Percentiles rank a stretch among this genome's conserved stretches.
These are phyloP conservation scores for Metschnikowia vanudenii DNA, from an alignment of 805 yeast genomes.

Conservation along the genomic window DNA sequence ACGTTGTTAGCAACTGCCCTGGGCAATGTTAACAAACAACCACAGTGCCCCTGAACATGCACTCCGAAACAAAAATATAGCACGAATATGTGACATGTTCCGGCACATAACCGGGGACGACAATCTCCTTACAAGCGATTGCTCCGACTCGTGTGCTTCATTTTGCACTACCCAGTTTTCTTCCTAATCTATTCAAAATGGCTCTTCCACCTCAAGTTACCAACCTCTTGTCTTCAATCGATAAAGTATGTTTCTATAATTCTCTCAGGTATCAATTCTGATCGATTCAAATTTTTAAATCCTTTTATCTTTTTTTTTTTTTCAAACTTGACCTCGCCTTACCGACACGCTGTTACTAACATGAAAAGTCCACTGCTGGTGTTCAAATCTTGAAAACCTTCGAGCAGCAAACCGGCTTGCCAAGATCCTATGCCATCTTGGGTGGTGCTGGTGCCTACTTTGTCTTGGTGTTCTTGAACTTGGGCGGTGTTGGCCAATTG, in stretches of 20 bases:
- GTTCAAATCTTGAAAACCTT: slow-evolving; percentile 34
- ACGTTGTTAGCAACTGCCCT: no score
- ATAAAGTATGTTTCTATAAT: slow-evolving; percentile 15
- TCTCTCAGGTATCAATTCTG: not conserved
- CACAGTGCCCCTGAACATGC: slow-evolving; percentile 1
- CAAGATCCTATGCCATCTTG: slow-evolving; percentile 82
- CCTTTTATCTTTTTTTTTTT: not conserved
- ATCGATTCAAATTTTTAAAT: no score
- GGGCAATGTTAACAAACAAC: not conserved
- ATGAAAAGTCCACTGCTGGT: slow-evolving; percentile 32
- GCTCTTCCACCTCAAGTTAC: slow-evolving; percentile 20
- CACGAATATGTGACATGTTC: slow-evolving; percentile 1
- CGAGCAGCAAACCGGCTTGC: slow-evolving; percentile 50
- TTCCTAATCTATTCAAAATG: slow-evolving; percentile 9
- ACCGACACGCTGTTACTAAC: slow-evolving; percentile 9
- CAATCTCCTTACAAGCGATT: slow-evolving; percentile 5
- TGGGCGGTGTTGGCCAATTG: slow-evolving; percentile 94
- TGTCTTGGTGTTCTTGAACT: slow-evolving; percentile 76
- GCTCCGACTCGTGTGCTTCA: slow-evolving; percentile 3
- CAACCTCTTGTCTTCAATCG: slow-evolving; percentile 17
- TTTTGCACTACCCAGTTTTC: not conserved
- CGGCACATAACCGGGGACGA: slow-evolving; percentile 6
- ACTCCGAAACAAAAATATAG: not conserved
- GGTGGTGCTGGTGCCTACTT: slow-evolving; percentile 67
- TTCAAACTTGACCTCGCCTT: not conserved